Conservation (phyloP, 1,284 basidiomycete species). For the Termitomyces sp. region DNA sequence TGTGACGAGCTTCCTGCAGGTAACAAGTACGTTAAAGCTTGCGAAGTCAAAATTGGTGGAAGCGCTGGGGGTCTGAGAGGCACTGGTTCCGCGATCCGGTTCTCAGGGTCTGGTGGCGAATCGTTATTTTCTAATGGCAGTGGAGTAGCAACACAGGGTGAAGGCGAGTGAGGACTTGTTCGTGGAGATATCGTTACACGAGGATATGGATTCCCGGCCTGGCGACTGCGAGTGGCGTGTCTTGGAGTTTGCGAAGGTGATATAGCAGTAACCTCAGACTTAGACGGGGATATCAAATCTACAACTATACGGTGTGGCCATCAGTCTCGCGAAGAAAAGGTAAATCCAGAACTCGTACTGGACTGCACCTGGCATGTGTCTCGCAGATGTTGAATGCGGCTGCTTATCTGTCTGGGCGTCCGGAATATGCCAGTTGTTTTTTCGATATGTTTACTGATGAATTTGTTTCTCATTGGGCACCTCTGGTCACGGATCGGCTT, state of each 20-base stretch:
- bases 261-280: not conserved
- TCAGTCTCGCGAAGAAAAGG: not conserved
- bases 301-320: conserved; percentile 3
- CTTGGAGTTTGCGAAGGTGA: not conserved
- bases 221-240: not conserved
- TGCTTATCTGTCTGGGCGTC: conserved; percentile 58
- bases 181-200: not conserved
- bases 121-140: not conserved
- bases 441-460: conserved; percentile 54
- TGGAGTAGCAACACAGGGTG: not conserved
- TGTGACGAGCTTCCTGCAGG: not conserved
- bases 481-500: conserved; percentile 38
- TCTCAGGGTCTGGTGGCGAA: not conserved
- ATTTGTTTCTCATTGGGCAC: conserved; percentile 56
- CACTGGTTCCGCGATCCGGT: not conserved
- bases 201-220: conserved; percentile 6
- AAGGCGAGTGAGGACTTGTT: not conserved
- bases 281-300: conserved; percentile 1
- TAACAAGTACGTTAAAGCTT: not conserved
- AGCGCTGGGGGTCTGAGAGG: not conserved
- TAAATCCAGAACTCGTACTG: conserved; percentile 25
- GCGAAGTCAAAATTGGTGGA: not conserved
- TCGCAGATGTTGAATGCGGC: conserved; percentile 55
- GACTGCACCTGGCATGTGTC: conserved; percentile 49
- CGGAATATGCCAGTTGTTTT: conserved; percentile 47